phyloP scores from a whole-genome alignment of 2,329 filamentous ascomycete species.

The Trichoderma breve region DNA sequence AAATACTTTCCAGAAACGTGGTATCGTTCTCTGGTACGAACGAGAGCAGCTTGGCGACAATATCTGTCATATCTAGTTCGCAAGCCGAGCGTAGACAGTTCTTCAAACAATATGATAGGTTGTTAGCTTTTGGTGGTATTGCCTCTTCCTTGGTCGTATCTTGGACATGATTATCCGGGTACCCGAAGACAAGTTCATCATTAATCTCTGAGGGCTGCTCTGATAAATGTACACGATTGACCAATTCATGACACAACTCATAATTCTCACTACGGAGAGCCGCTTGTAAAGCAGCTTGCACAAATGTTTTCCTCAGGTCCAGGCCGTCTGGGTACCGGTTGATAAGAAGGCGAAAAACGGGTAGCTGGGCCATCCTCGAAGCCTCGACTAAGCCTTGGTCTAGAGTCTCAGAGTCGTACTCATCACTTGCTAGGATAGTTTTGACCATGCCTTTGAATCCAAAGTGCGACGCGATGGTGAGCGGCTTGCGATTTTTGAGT shows the following conservation, averaged over 20 bases:
- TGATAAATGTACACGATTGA: not conserved
- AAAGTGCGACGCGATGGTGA: not conserved
- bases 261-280: not conserved
- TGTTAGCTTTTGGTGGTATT: not conserved
- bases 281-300: not conserved
- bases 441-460: not conserved
- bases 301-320: not conserved
- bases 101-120: not conserved
- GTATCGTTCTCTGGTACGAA: not conserved
- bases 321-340: not conserved
- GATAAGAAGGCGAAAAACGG: not conserved
- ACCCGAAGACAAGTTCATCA: not conserved
- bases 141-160: not conserved
- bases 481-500: not conserved
- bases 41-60: not conserved
- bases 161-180: not conserved
- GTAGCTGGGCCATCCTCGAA: not conserved
- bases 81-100: not conserved
- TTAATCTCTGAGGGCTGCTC: not conserved
- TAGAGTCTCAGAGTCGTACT: not conserved
- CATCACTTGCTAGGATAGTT: not conserved
- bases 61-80: not conserved
- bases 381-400: not conserved
- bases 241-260: not conserved
- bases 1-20: not conserved